Evolutionary conservation across 2,329 filamentous ascomycete species (phyloP).

Genomic region (Penicillium sp.): DNA sequence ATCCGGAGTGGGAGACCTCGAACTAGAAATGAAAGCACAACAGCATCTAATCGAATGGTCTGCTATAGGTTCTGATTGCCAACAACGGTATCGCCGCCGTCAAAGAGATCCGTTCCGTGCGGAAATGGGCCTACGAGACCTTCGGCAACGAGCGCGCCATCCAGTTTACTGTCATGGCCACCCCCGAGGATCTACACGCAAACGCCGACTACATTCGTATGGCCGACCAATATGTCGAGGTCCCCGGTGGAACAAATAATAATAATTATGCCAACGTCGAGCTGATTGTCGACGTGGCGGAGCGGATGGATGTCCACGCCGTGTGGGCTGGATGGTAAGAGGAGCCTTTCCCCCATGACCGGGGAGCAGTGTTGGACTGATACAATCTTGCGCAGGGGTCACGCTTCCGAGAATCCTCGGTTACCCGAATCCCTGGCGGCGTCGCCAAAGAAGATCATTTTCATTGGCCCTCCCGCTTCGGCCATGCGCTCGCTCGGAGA

Average conservation of each 20-base stretch:
- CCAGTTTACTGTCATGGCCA: constrained; percentile 99
- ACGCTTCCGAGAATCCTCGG: constrained; percentile 98
- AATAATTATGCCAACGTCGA: constrained; percentile 99
- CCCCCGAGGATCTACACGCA: constrained; percentile 92
- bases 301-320: constrained; percentile 97
- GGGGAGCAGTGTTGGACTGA: constrained; percentile 30
- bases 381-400: constrained; percentile 61
- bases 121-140: constrained; percentile 99
- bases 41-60: neutral
- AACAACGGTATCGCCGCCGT: constrained; percentile 99
- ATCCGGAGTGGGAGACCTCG: neutral
- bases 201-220: constrained; percentile 99
- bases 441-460: constrained; percentile 97
- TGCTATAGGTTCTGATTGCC: constrained; percentile 81
- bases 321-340: constrained; percentile 96
- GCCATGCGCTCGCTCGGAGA: constrained; percentile 99
- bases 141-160: constrained; percentile 98
- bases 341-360: neutral
- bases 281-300: constrained; percentile 96
- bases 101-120: constrained; percentile 97
- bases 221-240: constrained; percentile 99
- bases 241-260: constrained; percentile 98
- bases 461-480: constrained; percentile 95
- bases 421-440: constrained; percentile 93
- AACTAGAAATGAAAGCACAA: neutral